These are phyloP conservation scores for Cladosporium sp. DNA, from an alignment of 2,329 filamentous ascomycete species.

Conservation along the genomic window DNA sequence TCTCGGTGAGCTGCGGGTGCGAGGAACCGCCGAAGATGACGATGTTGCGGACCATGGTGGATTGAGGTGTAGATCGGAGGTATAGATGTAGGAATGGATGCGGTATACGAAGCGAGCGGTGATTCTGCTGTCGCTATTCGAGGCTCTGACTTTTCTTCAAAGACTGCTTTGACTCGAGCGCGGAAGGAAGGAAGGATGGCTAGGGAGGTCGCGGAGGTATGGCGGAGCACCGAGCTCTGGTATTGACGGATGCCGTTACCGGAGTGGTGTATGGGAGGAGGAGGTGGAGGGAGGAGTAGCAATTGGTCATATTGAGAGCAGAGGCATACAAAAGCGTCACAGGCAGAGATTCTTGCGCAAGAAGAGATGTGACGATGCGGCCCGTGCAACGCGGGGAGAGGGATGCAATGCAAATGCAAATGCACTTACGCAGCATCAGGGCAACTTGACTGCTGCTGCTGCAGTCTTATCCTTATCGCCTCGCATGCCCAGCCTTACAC, in stretches of 20 bases:
- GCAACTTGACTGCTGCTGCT: neutral
- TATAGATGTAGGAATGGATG: neutral
- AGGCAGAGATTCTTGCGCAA: conserved; percentile 5
- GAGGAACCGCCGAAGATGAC: conserved; percentile 91
- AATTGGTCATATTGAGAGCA: conserved; percentile 2
- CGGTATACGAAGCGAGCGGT: neutral
- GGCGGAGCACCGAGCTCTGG: conserved; percentile 9
- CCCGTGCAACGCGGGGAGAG: neutral
- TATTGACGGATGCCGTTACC: neutral
- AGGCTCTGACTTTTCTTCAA: conserved; percentile 12
- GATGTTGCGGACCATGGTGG: conserved; percentile 85
- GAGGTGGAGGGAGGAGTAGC: neutral
- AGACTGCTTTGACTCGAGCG: conserved; percentile 4
- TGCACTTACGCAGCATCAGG: neutral
- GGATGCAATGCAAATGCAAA: neutral
- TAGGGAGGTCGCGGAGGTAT: conserved; percentile 1
- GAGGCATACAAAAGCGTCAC: neutral
- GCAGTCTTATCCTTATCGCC: conserved; percentile 9
- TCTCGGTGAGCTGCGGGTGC: conserved; percentile 83
- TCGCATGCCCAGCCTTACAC: neutral
- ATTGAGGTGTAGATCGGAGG: neutral
- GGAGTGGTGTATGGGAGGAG: neutral
- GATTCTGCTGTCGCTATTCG: neutral
- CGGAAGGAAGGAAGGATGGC: neutral
- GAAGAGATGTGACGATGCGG: conserved; percentile 11